Evolutionary conservation across 805 yeast species (phyloP), one percentile per base, ranked within the genome.

Genomic region (Yarrowia bubula): DNA sequence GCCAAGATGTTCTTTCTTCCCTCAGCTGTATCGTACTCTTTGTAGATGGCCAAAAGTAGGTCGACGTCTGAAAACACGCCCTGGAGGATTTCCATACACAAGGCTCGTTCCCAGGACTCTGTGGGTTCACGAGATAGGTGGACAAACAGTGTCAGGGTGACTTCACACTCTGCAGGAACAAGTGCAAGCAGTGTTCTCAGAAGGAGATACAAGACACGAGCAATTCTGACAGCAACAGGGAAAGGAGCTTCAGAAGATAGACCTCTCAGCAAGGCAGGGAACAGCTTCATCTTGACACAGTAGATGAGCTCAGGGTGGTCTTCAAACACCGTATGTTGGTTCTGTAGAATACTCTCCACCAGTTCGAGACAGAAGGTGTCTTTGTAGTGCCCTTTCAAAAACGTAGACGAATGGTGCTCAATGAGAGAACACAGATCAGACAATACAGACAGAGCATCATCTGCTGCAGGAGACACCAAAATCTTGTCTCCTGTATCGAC

Each of bases 331-430:
- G 71, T 67, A 15, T 79, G 78, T 71, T 91, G 91, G 71, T 86
- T 86, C 13, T 86, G 80, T 37, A 95, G 75, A 4, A 92, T 81
- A 65, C 88, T 88, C 75, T 95, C 98, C 22, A 95, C 74, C 33
- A 93, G 81, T 72, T 93, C 99, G 62, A 95, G 81, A 0, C 91
- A 90, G 66, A 91, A 81, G 51, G 85, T 81, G 74, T 87, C 83
- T 50, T 89, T 80, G 38, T 88, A 72, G 65, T 81, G 76, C 57
- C 78, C 75, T 22, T 44, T 58, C 15, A 60, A 62, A 39, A 85
- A 75, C 66, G 82, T 82, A 64, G 91, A 74, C 37, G 79, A 78
- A 66, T 82, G 85, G 65, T 81, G 83, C 62, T 86, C 88, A 9
- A 87, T 82, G 43, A 89, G 73, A 1, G 82, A 79, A 70, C 96